A percentile compares a stretch with the other conserved stretches of the same genome.
These are phyloP conservation scores for Podospora fimiseda DNA, from an alignment of 495 filamentous ascomycete species.

Conservation along the genomic window DNA sequence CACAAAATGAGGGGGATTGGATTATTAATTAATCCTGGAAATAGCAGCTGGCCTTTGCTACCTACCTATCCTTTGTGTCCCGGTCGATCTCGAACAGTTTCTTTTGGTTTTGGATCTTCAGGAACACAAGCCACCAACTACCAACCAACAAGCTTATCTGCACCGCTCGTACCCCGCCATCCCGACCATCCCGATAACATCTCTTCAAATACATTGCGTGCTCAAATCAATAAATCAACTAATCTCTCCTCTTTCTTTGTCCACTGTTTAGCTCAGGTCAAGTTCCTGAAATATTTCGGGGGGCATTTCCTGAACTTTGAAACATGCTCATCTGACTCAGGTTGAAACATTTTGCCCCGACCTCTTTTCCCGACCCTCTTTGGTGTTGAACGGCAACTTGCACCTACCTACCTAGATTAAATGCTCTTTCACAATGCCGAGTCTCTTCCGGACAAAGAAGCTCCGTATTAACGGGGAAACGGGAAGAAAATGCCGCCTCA, in stretches of 20 bases:
- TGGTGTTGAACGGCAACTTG: neutral
- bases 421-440: neutral
- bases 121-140: too few species aligned
- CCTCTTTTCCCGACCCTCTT: neutral
- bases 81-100: too few species aligned
- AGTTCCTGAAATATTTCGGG: too few species aligned
- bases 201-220: neutral
- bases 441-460: conserved; percentile 7
- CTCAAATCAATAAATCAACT: neutral
- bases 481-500: neutral
- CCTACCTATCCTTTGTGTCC: too few species aligned
- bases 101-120: neutral
- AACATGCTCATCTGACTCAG: conserved; percentile 16
- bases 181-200: neutral
- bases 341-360: neutral
- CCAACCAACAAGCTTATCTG: too few species aligned
- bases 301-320: conserved; percentile 8
- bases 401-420: too few species aligned
- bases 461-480: neutral
- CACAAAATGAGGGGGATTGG: too few species aligned
- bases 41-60: too few species aligned
- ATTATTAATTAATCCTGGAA: too few species aligned
- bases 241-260: neutral
- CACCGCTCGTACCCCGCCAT: too few species aligned
- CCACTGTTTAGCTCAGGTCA: too few species aligned